Evolutionary conservation across 2,329 filamentous ascomycete species (phyloP).

Genomic region (Phoma herbarum): DNA sequence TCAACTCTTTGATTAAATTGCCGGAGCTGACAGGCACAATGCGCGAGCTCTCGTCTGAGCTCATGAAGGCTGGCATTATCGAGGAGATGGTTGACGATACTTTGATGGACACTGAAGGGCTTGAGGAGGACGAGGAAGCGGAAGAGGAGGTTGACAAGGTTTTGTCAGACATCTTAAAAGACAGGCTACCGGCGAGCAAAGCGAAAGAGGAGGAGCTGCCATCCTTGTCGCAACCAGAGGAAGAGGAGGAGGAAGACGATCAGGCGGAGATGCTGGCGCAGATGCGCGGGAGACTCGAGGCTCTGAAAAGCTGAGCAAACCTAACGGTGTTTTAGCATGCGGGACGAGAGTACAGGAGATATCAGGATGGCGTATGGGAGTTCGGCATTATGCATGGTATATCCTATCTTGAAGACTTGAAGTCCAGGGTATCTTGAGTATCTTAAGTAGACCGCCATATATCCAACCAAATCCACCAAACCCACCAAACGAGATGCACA

Average conservation of each 20-base stretch:
- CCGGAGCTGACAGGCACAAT: conserved; percentile 90
- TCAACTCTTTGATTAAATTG: conserved; percentile 83
- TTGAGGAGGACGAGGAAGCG: conserved; percentile 79
- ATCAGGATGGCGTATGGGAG: background rate
- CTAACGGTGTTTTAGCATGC: background rate
- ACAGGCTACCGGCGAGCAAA: conserved; percentile 74
- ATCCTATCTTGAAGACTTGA: background rate
- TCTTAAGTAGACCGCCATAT: conserved; percentile 2
- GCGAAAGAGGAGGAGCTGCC: conserved; percentile 63
- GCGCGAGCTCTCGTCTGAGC: conserved; percentile 83
- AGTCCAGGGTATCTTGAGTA: conserved; percentile 19
- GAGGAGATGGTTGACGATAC: conserved; percentile 96
- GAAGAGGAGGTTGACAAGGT: conserved; percentile 86
- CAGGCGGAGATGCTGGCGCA: conserved; percentile 90
- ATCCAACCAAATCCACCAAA: background rate
- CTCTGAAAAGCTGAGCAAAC: conserved; percentile 77
- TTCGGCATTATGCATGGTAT: background rate
- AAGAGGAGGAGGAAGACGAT: conserved; percentile 83
- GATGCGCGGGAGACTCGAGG: conserved; percentile 92
- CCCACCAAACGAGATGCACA: background rate
- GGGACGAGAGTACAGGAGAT: background rate
- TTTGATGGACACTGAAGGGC: conserved; percentile 73
- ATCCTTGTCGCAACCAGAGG: conserved; percentile 64
- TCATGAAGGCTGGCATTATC: conserved; percentile 94
- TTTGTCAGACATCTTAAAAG: conserved; percentile 87